Conservation (phyloP, 768 basidiomycete species). For the Cyathus striatus region DNA sequence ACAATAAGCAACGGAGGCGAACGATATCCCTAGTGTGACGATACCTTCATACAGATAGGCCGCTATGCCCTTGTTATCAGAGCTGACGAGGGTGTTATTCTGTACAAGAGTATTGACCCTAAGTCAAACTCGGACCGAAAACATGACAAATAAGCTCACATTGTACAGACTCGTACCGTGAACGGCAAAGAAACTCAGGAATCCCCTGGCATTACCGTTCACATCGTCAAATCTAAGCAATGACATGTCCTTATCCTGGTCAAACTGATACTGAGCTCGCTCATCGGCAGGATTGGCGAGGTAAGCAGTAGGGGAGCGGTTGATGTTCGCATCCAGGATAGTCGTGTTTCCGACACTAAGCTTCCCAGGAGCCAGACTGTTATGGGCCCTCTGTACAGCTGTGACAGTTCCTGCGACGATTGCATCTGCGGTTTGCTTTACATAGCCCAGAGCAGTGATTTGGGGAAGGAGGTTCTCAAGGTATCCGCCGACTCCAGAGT, state of each 20-base stretch:
- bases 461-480: constrained; percentile 76
- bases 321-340: constrained; percentile 62
- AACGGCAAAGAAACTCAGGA: constrained; percentile 73
- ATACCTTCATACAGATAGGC: constrained; percentile 72
- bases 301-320: constrained; percentile 74
- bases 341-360: constrained; percentile 68
- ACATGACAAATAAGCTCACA: constrained; percentile 28
- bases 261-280: constrained; percentile 57
- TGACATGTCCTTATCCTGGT: constrained; percentile 74
- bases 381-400: constrained; percentile 66
- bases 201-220: constrained; percentile 53
- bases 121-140: neutral
- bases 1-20: too few species aligned
- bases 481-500: constrained; percentile 77
- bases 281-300: constrained; percentile 70
- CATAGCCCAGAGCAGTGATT: constrained; percentile 68
- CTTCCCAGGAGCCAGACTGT: constrained; percentile 50
- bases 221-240: constrained; percentile 61
- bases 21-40: too few species aligned
- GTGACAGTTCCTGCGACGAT: constrained; percentile 66
- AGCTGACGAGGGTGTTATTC: constrained; percentile 81
- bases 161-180: constrained; percentile 80
- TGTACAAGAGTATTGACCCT: constrained; percentile 17
- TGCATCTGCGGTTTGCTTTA: constrained; percentile 65
- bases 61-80: constrained; percentile 86